Evolutionary conservation across 148 eudicot species (phyloP).

Genomic region (Tetragonia tetragonoides): DNA sequence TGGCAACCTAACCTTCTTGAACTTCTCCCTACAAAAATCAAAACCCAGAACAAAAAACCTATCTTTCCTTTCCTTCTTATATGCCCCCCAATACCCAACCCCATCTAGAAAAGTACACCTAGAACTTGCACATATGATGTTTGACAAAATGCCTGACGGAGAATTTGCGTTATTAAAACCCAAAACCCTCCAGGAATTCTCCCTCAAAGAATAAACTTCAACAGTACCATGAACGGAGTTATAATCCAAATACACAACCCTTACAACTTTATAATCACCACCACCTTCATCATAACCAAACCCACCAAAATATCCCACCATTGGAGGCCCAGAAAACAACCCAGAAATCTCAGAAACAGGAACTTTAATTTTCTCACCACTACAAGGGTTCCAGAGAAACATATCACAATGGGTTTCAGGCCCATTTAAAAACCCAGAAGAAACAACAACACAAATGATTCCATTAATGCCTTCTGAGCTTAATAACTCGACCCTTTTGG

Average conservation of each 20-base stretch:
- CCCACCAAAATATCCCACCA: slow-evolving; percentile 20
- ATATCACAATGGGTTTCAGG: slow-evolving; percentile 8
- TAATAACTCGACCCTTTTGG: slow-evolving; percentile 19
- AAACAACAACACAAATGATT: slow-evolving; percentile 22
- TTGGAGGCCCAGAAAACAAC: slow-evolving; percentile 25
- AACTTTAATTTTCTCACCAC: slow-evolving; percentile 8
- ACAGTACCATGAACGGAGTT: not conserved
- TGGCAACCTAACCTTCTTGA: slow-evolving; percentile 12
- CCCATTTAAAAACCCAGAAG: slow-evolving; percentile 12
- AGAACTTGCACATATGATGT: slow-evolving; percentile 30
- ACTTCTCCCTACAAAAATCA: slow-evolving; percentile 4
- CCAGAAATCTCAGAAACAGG: slow-evolving; percentile 23
- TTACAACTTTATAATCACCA: slow-evolving; percentile 27
- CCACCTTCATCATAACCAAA: slow-evolving; percentile 14
- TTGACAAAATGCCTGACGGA: slow-evolving; percentile 27
- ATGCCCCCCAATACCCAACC: slow-evolving; percentile 31
- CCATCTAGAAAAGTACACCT: slow-evolving; percentile 27
- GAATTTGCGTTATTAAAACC: too few species aligned
- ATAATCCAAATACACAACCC: slow-evolving; percentile 19
- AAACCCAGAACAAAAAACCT: slow-evolving; percentile 22
- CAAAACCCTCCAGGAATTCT: slow-evolving; percentile 17
- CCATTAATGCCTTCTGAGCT: slow-evolving; percentile 23
- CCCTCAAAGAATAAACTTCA: slow-evolving; percentile 24
- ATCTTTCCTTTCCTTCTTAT: slow-evolving; percentile 14
- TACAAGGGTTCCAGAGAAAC: slow-evolving; percentile 23